These are phyloP conservation scores for Picochlorum sp. DNA, from an alignment of 139 green algal species.

Conservation along the genomic window DNA sequence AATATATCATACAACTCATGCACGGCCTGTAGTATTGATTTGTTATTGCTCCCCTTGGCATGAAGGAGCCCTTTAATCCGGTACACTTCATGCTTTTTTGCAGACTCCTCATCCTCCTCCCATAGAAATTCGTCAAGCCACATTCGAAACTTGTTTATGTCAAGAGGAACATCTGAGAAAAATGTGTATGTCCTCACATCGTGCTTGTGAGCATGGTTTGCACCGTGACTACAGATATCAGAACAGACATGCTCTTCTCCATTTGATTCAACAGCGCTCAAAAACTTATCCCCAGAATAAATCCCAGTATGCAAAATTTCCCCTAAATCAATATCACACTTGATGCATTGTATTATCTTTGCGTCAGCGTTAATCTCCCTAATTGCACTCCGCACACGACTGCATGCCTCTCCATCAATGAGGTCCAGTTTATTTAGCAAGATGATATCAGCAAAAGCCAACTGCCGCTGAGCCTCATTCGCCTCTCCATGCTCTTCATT, in stretches of 20 bases:
- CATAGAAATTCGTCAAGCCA: slow-evolving; percentile 62
- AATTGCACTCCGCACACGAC: slow-evolving; percentile 35
- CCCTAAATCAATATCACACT: slow-evolving; percentile 51
- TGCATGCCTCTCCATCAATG: slow-evolving; percentile 34
- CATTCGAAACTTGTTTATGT: slow-evolving; percentile 25
- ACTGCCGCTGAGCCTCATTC: slow-evolving; percentile 78
- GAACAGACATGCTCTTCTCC: neutral
- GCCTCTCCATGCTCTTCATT: slow-evolving; percentile 18
- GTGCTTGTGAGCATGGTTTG: slow-evolving; percentile 17
- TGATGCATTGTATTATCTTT: slow-evolving; percentile 44
- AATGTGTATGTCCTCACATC: slow-evolving; percentile 33
- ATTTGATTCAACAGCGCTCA: neutral
- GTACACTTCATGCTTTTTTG: slow-evolving; percentile 41
- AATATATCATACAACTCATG: slow-evolving; percentile 74
- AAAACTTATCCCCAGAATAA: slow-evolving; percentile 10
- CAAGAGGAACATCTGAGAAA: slow-evolving; percentile 14
- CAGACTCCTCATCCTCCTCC: slow-evolving; percentile 20
- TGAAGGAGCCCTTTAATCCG: slow-evolving; percentile 70
- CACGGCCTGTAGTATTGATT: slow-evolving; percentile 54
- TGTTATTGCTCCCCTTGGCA: slow-evolving; percentile 30
- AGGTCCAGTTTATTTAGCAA: slow-evolving; percentile 87
- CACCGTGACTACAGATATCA: slow-evolving; percentile 2
- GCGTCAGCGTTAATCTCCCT: slow-evolving; percentile 58
- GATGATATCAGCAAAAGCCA: slow-evolving; percentile 78
- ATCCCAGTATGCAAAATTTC: slow-evolving; percentile 51